These are phyloP conservation scores for Saksenaea vasiformis DNA, from an alignment of 371 early-diverging fungal species.

Conservation along the genomic window DNA sequence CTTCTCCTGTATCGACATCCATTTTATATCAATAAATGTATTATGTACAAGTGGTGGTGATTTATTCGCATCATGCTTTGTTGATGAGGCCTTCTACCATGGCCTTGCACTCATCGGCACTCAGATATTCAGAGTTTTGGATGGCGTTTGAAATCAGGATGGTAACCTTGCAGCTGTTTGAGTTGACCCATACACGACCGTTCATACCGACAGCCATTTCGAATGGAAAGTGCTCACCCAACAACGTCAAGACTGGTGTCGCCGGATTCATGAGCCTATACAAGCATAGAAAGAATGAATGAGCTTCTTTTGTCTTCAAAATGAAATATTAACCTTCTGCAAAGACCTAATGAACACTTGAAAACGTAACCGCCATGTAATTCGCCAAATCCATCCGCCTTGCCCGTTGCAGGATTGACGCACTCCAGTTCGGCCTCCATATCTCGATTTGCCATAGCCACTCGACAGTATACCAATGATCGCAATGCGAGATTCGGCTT, in stretches of 20 bases:
- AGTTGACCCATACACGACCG: constrained; percentile 91
- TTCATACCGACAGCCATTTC: constrained; percentile 93
- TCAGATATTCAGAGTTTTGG: constrained; percentile 73
- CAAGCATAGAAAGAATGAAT: not conserved
- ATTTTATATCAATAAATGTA: not conserved
- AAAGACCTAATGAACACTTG: constrained; percentile 77
- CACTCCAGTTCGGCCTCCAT: constrained; percentile 97
- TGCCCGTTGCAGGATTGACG: constrained; percentile 71
- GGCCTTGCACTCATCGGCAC: constrained; percentile 56
- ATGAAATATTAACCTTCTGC: constrained; percentile 53
- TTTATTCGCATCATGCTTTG: constrained; percentile 27
- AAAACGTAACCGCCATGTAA: constrained; percentile 72
- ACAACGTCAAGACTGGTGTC: constrained; percentile 62
- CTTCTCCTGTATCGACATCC: too few species aligned
- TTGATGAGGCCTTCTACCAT: constrained; percentile 65
- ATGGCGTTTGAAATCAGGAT: constrained; percentile 76
- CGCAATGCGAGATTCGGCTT: constrained; percentile 77
- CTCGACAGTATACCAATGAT: constrained; percentile 81
- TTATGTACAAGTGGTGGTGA: not conserved
- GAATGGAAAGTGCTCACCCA: constrained; percentile 80
- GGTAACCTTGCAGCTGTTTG: constrained; percentile 57
- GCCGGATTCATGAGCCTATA: constrained; percentile 72
- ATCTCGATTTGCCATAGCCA: constrained; percentile 87
- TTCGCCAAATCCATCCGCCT: constrained; percentile 82
- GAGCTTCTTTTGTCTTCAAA: not conserved